Evolutionary conservation across 345 rosid species (phyloP), one percentile per base, ranked within the genome.

Genomic region (Passiflora organensis): DNA sequence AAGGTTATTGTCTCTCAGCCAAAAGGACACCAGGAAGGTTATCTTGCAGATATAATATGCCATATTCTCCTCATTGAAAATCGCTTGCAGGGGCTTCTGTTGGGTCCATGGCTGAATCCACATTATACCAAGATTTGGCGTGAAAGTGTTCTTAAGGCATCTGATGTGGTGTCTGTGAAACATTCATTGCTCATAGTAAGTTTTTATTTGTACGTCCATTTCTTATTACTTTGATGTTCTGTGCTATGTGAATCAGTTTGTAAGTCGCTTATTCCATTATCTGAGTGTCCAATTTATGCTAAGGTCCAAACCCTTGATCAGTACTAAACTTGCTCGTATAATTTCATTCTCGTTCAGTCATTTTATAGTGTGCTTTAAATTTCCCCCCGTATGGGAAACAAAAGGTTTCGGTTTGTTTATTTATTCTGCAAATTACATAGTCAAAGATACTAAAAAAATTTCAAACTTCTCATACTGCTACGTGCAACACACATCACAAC

Each of bases 81-180:
- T 56, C 86, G 86, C 43, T 64, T 93, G 78, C 87, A 34, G 62
- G 99, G 99, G 59, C 91, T 93, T 56, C 64, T 93, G 45, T 61
- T 67, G 42, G 99, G 99, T 72, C 95, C 99, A 64, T 93, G 95
- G 99, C 62, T 81, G 70, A 80, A 80, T 79, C 84, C 82, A 23
- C 81, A 78, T 14, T 75, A 84, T 72, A 64, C 76, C 60, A 73
- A 60, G 64, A 65, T 72, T 25, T 93, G 96, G 95, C 87, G 70
- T 58, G 74, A 73, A 75, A 75, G 70, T 60, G 61, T 78, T 58
- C 68, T 78, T 13, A 77, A 74, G 64, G 80, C 86, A 61, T 68
- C 86, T 56, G 77, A 74, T 62, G 24, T 89, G 68, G 71, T 64
- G 19, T 70, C 84, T 48, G 64, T 73, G 64, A 89, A 83, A 71